These are phyloP conservation scores for Lathyrus tuberosus DNA, from an alignment of 306 rosid genomes.

Conservation along the genomic window DNA sequence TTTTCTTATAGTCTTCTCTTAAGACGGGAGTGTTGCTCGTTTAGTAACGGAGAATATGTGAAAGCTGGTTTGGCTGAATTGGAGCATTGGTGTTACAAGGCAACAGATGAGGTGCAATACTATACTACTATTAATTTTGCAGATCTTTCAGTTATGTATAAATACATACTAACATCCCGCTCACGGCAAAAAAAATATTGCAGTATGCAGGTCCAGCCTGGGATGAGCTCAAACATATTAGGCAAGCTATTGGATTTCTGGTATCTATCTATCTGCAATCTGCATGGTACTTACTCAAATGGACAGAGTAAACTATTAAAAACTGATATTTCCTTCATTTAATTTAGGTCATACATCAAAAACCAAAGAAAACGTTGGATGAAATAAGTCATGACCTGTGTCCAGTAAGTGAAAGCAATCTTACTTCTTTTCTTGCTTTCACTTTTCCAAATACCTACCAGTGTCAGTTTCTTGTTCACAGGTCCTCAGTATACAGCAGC, in stretches of 20 bases:
- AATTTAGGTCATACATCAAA: constrained; percentile 92
- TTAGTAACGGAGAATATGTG: constrained; percentile 98
- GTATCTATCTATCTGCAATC: constrained; percentile 48
- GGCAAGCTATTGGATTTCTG: constrained; percentile 99
- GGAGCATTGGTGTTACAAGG: constrained; percentile 91
- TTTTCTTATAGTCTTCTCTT: constrained; percentile 79
- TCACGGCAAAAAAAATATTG: constrained; percentile 12
- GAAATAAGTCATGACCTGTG: constrained; percentile 96
- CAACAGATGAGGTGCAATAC: constrained; percentile 81
- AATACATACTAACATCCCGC: constrained; percentile 34
- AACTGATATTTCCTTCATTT: constrained; percentile 37
- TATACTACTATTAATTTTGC: constrained; percentile 7
- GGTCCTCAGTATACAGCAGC: constrained; percentile 96
- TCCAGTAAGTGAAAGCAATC: constrained; percentile 65
- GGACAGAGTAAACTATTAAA: constrained; percentile 12
- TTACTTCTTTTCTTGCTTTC: constrained; percentile 17
- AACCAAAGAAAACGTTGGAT: constrained; percentile 92
- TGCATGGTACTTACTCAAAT: constrained; percentile 28
- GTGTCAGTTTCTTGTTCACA: constrained; percentile 39
- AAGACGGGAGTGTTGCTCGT: constrained; percentile 98
- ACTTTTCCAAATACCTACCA: constrained; percentile 27
- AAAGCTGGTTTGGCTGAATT: constrained; percentile 96
- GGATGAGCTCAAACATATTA: constrained; percentile 95
- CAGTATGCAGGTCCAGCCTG: constrained; percentile 85
- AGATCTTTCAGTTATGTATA: constrained; percentile 19